A percentile compares a stretch with the other conserved stretches of the same genome.
phyloP scores from a whole-genome alignment of 2,329 filamentous ascomycete genomes.

The Paramyrothecium sp. region DNA sequence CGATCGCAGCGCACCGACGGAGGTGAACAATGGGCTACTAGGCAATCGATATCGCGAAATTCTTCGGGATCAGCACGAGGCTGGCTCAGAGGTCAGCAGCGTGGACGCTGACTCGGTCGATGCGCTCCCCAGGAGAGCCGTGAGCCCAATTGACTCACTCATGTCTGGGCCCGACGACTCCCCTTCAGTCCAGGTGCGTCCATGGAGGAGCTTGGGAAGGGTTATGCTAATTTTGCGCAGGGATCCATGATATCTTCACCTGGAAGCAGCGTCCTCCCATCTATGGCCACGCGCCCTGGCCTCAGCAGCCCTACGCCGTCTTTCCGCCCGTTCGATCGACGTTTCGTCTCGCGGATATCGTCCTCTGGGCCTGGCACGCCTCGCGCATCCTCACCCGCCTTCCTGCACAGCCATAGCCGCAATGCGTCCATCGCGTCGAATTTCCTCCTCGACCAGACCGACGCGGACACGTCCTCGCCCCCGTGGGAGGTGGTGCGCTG shows the following conservation, averaged over 20 bases:
- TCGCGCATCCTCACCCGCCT: slow-evolving; percentile 73
- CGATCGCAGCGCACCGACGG: slow-evolving; percentile 13
- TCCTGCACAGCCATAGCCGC: slow-evolving; percentile 74
- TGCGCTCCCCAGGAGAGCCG: slow-evolving; percentile 51
- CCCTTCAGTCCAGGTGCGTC: slow-evolving; percentile 71
- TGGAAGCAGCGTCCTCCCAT: slow-evolving; percentile 72
- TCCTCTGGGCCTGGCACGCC: slow-evolving; percentile 56
- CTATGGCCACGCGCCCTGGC: slow-evolving; percentile 64
- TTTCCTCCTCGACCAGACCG: slow-evolving; percentile 58
- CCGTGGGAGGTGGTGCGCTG: slow-evolving; percentile 98
- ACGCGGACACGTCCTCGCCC: slow-evolving; percentile 68
- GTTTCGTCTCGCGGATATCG: slow-evolving; percentile 84
- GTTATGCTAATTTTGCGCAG: slow-evolving; percentile 36
- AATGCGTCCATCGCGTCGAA: slow-evolving; percentile 78
- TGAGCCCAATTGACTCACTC: slow-evolving; percentile 68
- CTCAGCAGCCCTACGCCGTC: slow-evolving; percentile 73
- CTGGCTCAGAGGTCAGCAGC: slow-evolving; percentile 52
- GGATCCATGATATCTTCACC: slow-evolving; percentile 64
- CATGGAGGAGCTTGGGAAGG: background rate
- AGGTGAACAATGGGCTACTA: slow-evolving; percentile 22
- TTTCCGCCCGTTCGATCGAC: slow-evolving; percentile 88
- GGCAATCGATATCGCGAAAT: slow-evolving; percentile 44
- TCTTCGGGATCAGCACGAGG: slow-evolving; percentile 39
- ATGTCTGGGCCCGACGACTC: slow-evolving; percentile 79
- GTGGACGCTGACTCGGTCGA: slow-evolving; percentile 45